phyloP scores from a whole-genome alignment of 805 yeast genomes.

The Yamadazyma laniorum region DNA sequence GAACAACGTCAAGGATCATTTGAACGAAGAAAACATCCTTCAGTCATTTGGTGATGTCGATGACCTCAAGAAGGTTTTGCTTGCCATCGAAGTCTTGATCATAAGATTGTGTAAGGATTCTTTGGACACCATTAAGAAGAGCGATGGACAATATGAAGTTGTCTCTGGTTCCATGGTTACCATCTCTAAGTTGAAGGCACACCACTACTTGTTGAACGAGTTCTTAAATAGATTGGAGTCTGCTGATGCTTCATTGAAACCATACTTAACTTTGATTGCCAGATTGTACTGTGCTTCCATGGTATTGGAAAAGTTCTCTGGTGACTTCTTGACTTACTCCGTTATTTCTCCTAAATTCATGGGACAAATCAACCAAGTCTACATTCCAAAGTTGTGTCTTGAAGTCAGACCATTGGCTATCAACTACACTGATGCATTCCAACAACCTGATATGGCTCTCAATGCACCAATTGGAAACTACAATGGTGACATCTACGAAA shows the following conservation, averaged over 20 bases:
- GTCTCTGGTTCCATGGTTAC: constrained; percentile 37
- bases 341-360: constrained; percentile 32
- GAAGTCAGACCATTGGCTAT: constrained; percentile 41
- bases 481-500: constrained; percentile 45
- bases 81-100: constrained; percentile 41
- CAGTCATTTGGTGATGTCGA: constrained; percentile 24
- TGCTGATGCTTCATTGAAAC: constrained; percentile 24
- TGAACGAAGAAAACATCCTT: constrained; percentile 31
- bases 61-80: constrained; percentile 29
- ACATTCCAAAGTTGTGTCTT: constrained; percentile 31
- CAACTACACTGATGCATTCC: constrained; percentile 44
- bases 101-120: constrained; percentile 33
- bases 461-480: constrained; percentile 43
- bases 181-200: constrained; percentile 44
- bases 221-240: constrained; percentile 22
- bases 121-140: constrained; percentile 24
- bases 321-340: constrained; percentile 36
- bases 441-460: constrained; percentile 41
- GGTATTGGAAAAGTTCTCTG: constrained; percentile 34
- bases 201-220: constrained; percentile 39
- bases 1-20: constrained; percentile 22
- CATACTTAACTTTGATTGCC: constrained; percentile 30
- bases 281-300: constrained; percentile 32
- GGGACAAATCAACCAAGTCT: constrained; percentile 23
- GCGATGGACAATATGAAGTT: constrained; percentile 31